Percentiles rank a stretch among this genome's conserved stretches.
phyloP scores from a whole-genome alignment of 2,329 filamentous ascomycete genomes.

The Phialophora expanda region DNA sequence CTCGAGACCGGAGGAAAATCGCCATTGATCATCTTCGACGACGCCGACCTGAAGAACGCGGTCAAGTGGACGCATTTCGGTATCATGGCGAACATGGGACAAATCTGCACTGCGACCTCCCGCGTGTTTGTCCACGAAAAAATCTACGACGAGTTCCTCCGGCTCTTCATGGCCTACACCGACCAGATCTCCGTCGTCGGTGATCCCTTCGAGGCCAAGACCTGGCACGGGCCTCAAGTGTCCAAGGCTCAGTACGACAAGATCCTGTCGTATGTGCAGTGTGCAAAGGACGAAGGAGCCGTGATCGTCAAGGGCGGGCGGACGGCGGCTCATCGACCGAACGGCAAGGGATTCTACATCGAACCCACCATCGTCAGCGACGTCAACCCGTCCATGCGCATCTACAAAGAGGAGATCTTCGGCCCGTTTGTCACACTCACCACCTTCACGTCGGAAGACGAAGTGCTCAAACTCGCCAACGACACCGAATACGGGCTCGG shows the following conservation, averaged over 20 bases:
- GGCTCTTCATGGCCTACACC: constrained; percentile 41
- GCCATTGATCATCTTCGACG: constrained; percentile 66
- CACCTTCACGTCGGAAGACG: background rate
- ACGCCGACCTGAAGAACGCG: constrained; percentile 69
- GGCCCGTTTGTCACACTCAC: background rate
- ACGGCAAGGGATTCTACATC: background rate
- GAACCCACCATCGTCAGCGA: background rate
- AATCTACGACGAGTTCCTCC: constrained; percentile 31
- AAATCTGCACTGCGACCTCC: constrained; percentile 43
- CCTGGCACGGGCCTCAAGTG: no score
- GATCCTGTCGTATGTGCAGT: no score
- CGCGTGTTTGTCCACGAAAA: constrained; percentile 44
- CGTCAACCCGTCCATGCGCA: background rate
- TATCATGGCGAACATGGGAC: constrained; percentile 45
- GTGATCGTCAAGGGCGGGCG: background rate
- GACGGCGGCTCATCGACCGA: background rate
- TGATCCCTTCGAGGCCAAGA: no score
- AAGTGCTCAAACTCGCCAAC: background rate
- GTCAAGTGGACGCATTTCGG: constrained; percentile 72
- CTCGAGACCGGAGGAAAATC: constrained; percentile 70
- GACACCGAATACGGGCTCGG: background rate
- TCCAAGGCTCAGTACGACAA: no score
- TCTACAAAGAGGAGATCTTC: background rate
- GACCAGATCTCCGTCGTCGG: no score
- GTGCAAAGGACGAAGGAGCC: no score